Evolutionary conservation across 305 asterid species (phyloP).

Genomic region (Lippia alba): DNA sequence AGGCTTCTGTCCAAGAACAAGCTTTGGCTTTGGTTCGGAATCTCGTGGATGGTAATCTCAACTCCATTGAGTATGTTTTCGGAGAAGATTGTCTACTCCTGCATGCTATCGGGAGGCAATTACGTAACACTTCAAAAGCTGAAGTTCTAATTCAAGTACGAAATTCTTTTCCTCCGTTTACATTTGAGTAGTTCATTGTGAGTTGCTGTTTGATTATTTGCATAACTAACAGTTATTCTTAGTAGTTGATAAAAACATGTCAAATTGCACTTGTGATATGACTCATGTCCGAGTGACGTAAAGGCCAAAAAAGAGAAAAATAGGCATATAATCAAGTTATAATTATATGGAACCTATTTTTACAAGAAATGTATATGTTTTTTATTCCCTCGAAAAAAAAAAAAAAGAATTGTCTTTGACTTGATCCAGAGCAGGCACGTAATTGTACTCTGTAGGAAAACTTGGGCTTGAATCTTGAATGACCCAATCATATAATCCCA

Average conservation of each 20-base stretch:
- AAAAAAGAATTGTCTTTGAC: too few species aligned
- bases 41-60: constrained; percentile 76
- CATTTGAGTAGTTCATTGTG: constrained; percentile 6
- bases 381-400: too few species aligned
- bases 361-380: too few species aligned
- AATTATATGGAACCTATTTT: too few species aligned
- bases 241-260: too few species aligned
- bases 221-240: not conserved
- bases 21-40: constrained; percentile 79
- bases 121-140: constrained; percentile 54
- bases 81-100: constrained; percentile 69
- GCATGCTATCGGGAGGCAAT: constrained; percentile 76
- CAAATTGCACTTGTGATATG: too few species aligned
- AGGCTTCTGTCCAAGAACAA: constrained; percentile 87
- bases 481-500: not conserved
- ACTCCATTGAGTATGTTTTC: constrained; percentile 67
- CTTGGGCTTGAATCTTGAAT: not conserved
- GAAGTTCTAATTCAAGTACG: constrained; percentile 87
- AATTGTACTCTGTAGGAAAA: not conserved
- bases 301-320: too few species aligned
- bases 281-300: too few species aligned
- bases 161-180: constrained; percentile 23
- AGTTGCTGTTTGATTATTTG: not conserved
- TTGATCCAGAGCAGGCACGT: too few species aligned
- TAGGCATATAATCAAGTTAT: too few species aligned